phyloP scores from a whole-genome alignment of 225 moss, liverwort and hornwort species.

The Anthoceros angustus region DNA sequence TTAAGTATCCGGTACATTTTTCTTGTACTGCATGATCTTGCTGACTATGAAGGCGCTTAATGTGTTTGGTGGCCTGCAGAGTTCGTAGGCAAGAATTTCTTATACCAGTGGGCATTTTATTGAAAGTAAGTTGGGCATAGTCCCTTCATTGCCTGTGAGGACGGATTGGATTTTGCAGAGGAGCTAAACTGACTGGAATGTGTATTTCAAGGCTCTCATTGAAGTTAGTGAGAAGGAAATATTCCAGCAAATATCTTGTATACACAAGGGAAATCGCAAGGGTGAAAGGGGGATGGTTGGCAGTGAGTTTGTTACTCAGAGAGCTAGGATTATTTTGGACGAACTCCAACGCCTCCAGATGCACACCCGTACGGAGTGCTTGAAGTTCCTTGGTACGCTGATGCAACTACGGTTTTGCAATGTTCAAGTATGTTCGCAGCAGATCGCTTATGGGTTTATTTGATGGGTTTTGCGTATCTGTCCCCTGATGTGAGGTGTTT shows the following conservation, averaged over 20 bases:
- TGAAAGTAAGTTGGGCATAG: slow-evolving; percentile 37
- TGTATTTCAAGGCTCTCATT: slow-evolving; percentile 47
- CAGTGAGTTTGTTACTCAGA: slow-evolving; percentile 73
- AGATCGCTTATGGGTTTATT: not conserved
- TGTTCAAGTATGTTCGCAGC: not conserved
- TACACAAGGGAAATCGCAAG: slow-evolving; percentile 41
- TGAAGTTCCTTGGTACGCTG: slow-evolving; percentile 58
- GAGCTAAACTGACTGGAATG: not conserved
- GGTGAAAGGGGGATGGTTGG: slow-evolving; percentile 49
- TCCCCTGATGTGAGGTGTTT: not conserved
- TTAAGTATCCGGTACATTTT: not conserved
- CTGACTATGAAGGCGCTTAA: not conserved
- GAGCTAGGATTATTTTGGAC: slow-evolving; percentile 90
- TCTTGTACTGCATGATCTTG: not conserved
- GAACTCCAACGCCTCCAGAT: slow-evolving; percentile 65
- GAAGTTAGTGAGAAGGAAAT: slow-evolving; percentile 82
- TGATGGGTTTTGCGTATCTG: not conserved
- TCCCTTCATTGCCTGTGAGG: not conserved
- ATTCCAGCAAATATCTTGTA: slow-evolving; percentile 55
- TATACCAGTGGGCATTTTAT: slow-evolving; percentile 68
- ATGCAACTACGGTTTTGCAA: not conserved
- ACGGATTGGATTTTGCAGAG: not conserved
- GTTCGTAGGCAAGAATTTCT: slow-evolving; percentile 85
- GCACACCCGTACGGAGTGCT: slow-evolving; percentile 81
- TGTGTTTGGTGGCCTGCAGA: slow-evolving; percentile 19